Base-by-base conservation (phyloP, 768 basidiomycete genomes). In the Cytidiella melzeri region DNA sequence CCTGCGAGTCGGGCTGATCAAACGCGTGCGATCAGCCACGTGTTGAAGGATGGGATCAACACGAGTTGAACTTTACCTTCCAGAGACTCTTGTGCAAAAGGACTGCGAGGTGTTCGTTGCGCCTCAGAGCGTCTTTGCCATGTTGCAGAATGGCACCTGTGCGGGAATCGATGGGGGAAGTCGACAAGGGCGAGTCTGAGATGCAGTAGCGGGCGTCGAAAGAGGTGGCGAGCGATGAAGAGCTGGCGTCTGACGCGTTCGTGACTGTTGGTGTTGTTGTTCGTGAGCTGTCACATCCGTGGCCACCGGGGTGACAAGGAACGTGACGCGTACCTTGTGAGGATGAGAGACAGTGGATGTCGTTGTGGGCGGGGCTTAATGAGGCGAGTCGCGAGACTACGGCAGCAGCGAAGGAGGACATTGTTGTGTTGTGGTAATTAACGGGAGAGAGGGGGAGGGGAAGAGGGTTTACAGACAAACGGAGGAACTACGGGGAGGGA, bases 81-180 rank as follows among this genome's bases (percentile, higher is more conserved):
- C 88, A 91, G 34, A 87, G 75, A 45, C 69, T 67, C 60, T 71
- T 80, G 21, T 80, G 76, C 38, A 90, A 76, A 11, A 88, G 71
- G 24, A 90, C 84, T 19, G 88, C 88, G 23, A 91, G 76, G 57
- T 90, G 86, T 64, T 88, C 83, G 64, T 88, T 86, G 54, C 53
- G 0, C 67, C 67, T 3, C 57, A 51, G 5, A 25, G 28, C 19
- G 30, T 38, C 5, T 50, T 44, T 12, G 49, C 42, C 6, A 48
- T 53, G 38, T 37, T 28, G 36, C 28, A 30, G 18, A 28, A 52
- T 48, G n/a, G n/a, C n/a, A n/a, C n/a, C n/a, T n/a, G n/a, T n/a
- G 44, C 49, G 48, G 23, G 61, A 26, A 43, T 41, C 52, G 13
- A 57, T 50, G 1, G 54, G 26, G n/a, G 54, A 55, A 13, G 61